Evolutionary conservation across 225 moss, liverwort and hornwort genomes (phyloP), one percentile per base, ranked within the genome.

Genomic region (Sphagnum tenellum): DNA sequence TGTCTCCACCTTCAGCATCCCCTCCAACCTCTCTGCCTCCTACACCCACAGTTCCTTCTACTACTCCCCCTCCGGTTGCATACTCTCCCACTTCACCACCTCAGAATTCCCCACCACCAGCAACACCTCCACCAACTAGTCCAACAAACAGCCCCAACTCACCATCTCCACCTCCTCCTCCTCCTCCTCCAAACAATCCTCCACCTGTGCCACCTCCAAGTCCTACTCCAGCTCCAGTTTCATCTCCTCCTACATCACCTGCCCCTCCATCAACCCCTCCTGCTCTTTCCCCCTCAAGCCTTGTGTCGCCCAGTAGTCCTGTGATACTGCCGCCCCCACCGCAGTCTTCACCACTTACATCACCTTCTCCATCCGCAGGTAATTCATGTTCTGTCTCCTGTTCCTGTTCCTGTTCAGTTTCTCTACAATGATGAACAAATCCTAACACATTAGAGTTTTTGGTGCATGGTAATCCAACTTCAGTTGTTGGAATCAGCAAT

Each of bases 401-500:
- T 3, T 46, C 45, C 4, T 59, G 66, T 3, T 46, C 48, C 11
- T 52, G 75, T 77, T 5, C 81, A 74, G 9, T 46, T 46, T 69
- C 74, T 77, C 0, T 74, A 8, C 29, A 29, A 29, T 29, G 29
- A 29, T 29, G 29, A 29, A 29, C 29, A 29, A 29, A 29, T 29
- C 29, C 29, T 29, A 29, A 29, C 29, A 29, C 29, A 29, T 29
- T 29, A 29, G 29, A 29, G 29, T 29, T 29, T 29, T 29, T 29
- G 29, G 29, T 29, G 29, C 29, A 29, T 29, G 29, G 29, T 29
- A 29, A 1, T 29, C 29, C 29, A 47, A 64, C 91, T 83, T 12
- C 81, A 85, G 76, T 51, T 73, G 44, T 3, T 82, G 58, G 73
- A 49, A 55, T 50, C 65, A 3, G 14, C 55, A 64, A 74, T 68